phyloP scores from a whole-genome alignment of 2,329 filamentous ascomycete species.

The Metarhizium humberi region DNA sequence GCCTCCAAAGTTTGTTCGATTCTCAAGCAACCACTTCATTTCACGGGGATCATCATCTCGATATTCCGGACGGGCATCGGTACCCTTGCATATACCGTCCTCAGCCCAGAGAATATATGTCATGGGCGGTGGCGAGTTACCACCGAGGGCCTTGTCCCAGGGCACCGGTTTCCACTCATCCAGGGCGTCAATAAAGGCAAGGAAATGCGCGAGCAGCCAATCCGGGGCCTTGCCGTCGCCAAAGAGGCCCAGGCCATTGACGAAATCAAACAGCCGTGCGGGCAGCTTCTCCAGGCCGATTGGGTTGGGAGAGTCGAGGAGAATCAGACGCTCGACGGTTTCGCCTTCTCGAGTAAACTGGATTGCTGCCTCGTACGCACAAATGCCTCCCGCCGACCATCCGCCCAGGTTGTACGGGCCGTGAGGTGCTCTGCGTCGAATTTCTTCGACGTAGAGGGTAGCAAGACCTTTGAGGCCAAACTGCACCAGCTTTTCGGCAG shows the following conservation, averaged over 20 bases:
- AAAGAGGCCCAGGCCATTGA: constrained; percentile 61
- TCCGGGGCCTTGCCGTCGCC: constrained; percentile 58
- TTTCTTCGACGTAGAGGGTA: constrained; percentile 45
- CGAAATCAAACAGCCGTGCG: constrained; percentile 53
- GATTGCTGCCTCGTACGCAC: constrained; percentile 56
- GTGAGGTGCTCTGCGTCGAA: constrained; percentile 58
- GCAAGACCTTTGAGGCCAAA: constrained; percentile 25
- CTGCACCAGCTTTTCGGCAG: constrained; percentile 32
- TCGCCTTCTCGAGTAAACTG: constrained; percentile 49
- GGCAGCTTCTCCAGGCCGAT: constrained; percentile 59
- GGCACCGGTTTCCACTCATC: constrained; percentile 56
- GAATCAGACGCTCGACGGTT: constrained; percentile 46
- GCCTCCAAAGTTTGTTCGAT: constrained; percentile 59
- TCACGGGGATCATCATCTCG: constrained; percentile 7
- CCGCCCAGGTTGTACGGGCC: constrained; percentile 61
- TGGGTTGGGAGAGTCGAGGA: constrained; percentile 57
- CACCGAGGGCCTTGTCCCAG: constrained; percentile 33
- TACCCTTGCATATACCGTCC: constrained; percentile 60
- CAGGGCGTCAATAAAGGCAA: constrained; percentile 56
- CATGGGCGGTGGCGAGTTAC: constrained; percentile 41
- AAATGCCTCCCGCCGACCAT: constrained; percentile 68
- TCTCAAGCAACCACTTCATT: constrained; percentile 58
- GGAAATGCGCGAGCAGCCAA: constrained; percentile 66
- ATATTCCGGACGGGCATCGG: constrained; percentile 36
- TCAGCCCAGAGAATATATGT: constrained; percentile 62